phyloP scores from a whole-genome alignment of 768 basidiomycete genomes.

The Auricularia sp. region DNA sequence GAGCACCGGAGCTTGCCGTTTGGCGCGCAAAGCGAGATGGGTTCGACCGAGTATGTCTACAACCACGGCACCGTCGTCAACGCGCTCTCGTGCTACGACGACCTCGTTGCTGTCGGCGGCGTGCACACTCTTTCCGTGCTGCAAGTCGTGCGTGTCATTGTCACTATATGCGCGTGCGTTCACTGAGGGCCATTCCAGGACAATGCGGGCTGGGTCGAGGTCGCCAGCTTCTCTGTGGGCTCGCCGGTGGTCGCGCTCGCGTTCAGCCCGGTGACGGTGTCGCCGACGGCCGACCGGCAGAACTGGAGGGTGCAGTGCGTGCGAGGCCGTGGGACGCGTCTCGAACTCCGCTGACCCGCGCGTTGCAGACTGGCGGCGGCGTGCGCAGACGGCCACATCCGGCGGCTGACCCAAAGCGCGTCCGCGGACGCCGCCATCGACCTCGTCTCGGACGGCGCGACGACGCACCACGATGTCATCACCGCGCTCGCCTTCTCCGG shows the following conservation, averaged over 20 bases:
- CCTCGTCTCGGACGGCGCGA: slow-evolving; percentile 71
- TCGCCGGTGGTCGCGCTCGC: slow-evolving; percentile 61
- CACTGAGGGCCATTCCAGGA: slow-evolving; percentile 13
- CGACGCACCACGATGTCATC: slow-evolving; percentile 69
- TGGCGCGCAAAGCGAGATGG: neutral
- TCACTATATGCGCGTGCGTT: slow-evolving; percentile 1
- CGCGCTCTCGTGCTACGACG: slow-evolving; percentile 55
- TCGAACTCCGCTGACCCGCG: neutral
- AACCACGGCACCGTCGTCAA: slow-evolving; percentile 52
- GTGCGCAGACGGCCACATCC: slow-evolving; percentile 56
- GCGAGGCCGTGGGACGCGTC: slow-evolving; percentile 15
- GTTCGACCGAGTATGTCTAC: slow-evolving; percentile 14
- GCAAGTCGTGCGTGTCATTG: slow-evolving; percentile 38
- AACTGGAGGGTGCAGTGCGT: slow-evolving; percentile 62
- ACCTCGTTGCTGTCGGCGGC: slow-evolving; percentile 65
- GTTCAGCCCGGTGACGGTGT: slow-evolving; percentile 63
- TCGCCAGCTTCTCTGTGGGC: slow-evolving; percentile 71
- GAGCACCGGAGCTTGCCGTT: no score
- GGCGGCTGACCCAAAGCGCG: slow-evolving; percentile 50
- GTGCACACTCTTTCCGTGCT: slow-evolving; percentile 64
- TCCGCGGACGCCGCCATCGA: slow-evolving; percentile 34
- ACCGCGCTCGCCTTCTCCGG: slow-evolving; percentile 77
- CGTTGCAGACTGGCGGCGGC: slow-evolving; percentile 53
- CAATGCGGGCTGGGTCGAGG: slow-evolving; percentile 31
- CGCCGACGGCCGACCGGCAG: slow-evolving; percentile 47